Conservation (phyloP, 2,329 filamentous ascomycete species). For the Penicillium sp. region DNA sequence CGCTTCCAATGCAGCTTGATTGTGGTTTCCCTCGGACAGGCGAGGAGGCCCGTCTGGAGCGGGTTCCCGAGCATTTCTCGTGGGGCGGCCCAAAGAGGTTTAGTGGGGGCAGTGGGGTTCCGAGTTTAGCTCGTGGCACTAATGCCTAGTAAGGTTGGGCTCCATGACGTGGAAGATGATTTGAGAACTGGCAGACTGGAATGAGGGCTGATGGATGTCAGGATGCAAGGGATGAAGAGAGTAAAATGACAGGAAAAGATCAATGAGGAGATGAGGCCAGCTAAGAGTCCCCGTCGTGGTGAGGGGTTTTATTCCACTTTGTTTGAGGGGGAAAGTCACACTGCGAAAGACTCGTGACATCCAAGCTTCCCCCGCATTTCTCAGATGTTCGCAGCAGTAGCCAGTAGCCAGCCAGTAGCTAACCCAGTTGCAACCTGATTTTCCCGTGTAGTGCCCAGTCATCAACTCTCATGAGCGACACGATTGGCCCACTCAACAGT, state of each 20-base stretch:
- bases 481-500: background rate
- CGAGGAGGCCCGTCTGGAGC: background rate
- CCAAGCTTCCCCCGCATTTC: conserved; percentile 9
- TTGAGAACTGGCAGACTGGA: background rate
- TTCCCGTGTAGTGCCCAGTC: background rate
- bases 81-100: conserved; percentile 9
- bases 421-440: background rate
- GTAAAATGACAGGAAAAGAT: background rate
- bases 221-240: background rate
- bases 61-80: conserved; percentile 23
- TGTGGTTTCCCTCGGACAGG: conserved; percentile 17
- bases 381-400: background rate
- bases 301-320: background rate
- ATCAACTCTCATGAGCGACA: background rate
- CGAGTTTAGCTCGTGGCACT: conserved; percentile 25
- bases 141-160: conserved; percentile 1
- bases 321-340: background rate
- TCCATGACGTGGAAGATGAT: conserved; percentile 13
- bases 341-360: conserved; percentile 2
- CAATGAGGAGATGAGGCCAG: background rate
- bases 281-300: background rate
- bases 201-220: background rate
- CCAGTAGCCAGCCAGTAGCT: too few relatives aligned
- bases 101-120: conserved; percentile 19
- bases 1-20: background rate